Conservation (phyloP, 306 rosid genomes). For the Cyclanthera cordifolia region DNA sequence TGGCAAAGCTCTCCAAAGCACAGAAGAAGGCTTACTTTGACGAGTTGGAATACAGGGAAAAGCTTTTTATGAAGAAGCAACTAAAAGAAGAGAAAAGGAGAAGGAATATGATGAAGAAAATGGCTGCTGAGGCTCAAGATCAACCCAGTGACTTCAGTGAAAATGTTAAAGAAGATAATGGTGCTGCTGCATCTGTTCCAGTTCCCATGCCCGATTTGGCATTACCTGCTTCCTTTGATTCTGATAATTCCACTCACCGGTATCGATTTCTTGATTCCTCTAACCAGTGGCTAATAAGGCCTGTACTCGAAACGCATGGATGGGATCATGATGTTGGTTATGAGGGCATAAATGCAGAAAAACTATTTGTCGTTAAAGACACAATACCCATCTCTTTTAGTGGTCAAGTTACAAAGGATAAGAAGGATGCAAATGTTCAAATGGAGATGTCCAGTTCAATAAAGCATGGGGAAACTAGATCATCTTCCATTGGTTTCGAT, state of each 20-base stretch:
- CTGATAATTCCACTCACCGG: conserved; percentile 86
- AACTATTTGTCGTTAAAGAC: conserved; percentile 59
- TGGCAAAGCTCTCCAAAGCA: conserved; percentile 56
- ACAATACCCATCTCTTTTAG: conserved; percentile 66
- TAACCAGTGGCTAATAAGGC: conserved; percentile 92
- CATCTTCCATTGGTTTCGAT: conserved; percentile 79
- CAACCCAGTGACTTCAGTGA: conserved; percentile 45
- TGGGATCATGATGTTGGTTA: conserved; percentile 99
- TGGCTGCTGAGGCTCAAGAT: conserved; percentile 60
- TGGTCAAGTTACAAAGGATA: conserved; percentile 87
- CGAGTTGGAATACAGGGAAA: conserved; percentile 83
- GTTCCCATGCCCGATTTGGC: conserved; percentile 87
- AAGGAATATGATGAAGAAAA: conserved; percentile 66
- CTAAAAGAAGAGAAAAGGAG: conserved; percentile 74
- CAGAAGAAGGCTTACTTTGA: conserved; percentile 79
- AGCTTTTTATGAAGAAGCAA: conserved; percentile 82
- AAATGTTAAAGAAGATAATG: conserved; percentile 64
- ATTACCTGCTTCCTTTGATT: conserved; percentile 86
- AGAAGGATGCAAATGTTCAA: conserved; percentile 86
- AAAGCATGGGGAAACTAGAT: conserved; percentile 79
- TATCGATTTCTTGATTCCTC: conserved; percentile 87
- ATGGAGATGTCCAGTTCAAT: conserved; percentile 74
- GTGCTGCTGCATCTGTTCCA: conserved; percentile 69
- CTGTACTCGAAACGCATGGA: conserved; percentile 88
- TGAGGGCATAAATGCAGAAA: conserved; percentile 87